phyloP scores from a whole-genome alignment of 208 protist species.

The Naegleria gruberi region DNA sequence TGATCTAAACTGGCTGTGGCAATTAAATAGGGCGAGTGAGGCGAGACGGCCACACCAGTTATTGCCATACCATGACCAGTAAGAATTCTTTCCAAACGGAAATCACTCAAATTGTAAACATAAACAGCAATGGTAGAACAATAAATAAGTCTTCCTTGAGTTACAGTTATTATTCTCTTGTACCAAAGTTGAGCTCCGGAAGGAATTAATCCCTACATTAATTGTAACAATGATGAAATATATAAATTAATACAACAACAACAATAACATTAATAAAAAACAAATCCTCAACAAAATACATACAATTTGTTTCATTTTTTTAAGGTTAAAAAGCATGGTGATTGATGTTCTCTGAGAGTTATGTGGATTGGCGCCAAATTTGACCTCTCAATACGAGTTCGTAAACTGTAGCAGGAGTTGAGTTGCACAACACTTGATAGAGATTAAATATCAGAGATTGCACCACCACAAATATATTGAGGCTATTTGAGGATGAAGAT shows the following conservation, averaged over 20 bases:
- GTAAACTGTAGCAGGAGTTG: too few species aligned
- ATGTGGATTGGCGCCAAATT: too few species aligned
- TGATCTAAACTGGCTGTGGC: not conserved
- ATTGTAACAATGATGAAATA: not conserved
- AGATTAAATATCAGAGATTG: too few species aligned
- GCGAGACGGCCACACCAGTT: not conserved
- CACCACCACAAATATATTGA: too few species aligned
- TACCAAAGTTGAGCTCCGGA: conserved; percentile 15
- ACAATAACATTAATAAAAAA: not conserved
- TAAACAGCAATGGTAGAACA: conserved; percentile 9
- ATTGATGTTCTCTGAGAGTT: too few species aligned
- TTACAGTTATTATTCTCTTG: not conserved
- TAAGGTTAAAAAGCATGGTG: too few species aligned
- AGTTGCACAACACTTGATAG: too few species aligned
- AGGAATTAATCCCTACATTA: conserved; percentile 11
- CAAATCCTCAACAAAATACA: not conserved
- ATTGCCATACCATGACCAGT: conserved; percentile 2
- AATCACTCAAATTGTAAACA: not conserved
- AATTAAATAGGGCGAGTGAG: not conserved
- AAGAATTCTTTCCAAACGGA: not conserved
- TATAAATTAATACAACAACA: not conserved
- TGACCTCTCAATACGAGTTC: too few species aligned
- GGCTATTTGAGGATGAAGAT: too few species aligned
- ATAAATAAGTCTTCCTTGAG: not conserved
- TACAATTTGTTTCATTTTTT: conserved; percentile 12